These are phyloP conservation scores for Chlorella sp. DNA, from an alignment of 139 green algal genomes.

Conservation along the genomic window DNA sequence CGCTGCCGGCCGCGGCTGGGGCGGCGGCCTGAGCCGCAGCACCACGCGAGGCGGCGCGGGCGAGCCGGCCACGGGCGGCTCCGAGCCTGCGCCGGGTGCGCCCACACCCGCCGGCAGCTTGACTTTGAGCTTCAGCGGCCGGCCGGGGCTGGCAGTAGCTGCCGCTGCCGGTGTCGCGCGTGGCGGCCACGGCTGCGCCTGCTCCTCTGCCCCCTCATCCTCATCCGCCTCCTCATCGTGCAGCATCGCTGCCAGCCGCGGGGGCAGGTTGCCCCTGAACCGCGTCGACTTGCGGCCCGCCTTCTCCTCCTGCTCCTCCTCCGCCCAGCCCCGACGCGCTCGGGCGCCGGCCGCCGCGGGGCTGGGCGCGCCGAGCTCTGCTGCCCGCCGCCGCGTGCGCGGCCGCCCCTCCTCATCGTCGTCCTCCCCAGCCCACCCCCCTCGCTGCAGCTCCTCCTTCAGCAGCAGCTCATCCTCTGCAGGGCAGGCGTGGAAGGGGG, in stretches of 20 bases:
- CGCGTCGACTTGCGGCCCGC: conserved; percentile 5
- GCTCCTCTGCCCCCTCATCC: conserved; percentile 11
- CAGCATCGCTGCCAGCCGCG: conserved; percentile 24
- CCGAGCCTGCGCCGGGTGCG: no score
- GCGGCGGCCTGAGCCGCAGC: neutral
- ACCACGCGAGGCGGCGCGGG: neutral
- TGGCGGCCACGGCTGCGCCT: conserved; percentile 5
- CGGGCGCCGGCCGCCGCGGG: conserved; percentile 8
- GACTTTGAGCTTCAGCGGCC: conserved; percentile 7
- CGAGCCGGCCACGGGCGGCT: neutral
- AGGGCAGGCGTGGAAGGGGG: no score
- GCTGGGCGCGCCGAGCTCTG: no score
- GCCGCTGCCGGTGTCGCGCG: neutral
- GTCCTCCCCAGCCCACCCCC: neutral
- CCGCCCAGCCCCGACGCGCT: neutral
- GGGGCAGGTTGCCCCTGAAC: conserved; percentile 8
- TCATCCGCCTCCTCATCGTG: conserved; percentile 13
- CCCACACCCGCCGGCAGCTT: neutral
- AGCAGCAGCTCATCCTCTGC: neutral
- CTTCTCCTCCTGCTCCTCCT: neutral
- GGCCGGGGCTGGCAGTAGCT: neutral
- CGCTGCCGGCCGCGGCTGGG: neutral
- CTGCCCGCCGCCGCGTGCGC: no score
- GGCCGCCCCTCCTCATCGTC: no score
- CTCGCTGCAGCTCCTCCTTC: neutral